Percentiles rank a stretch among this genome's conserved stretches.
These are phyloP conservation scores for Candida andamanensis DNA, from an alignment of 805 yeast species.

Conservation along the genomic window DNA sequence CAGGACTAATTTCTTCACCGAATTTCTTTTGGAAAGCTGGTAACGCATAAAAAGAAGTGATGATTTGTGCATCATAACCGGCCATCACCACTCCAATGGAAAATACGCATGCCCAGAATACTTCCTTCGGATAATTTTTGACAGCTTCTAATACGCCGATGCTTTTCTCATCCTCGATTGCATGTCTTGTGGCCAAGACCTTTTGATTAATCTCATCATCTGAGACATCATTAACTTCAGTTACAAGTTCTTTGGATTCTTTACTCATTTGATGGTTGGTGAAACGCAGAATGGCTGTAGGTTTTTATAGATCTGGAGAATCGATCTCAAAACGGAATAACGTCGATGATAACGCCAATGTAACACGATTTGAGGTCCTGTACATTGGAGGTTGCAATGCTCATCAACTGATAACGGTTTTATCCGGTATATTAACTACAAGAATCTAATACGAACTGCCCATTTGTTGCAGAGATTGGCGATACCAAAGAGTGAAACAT, in stretches of 20 bases:
- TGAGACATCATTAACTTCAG: no score
- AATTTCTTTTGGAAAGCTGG: constrained; percentile 28
- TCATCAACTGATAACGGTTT: no score
- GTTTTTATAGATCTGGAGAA: not conserved
- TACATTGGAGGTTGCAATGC: no score
- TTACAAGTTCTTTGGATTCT: no score
- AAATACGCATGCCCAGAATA: constrained; percentile 39
- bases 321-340: not conserved
- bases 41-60: constrained; percentile 32
- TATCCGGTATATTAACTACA: no score
- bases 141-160: not conserved
- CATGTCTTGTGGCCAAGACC: not conserved
- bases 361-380: no score
- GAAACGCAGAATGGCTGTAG: not conserved
- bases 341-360: not conserved
- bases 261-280: no score
- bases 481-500: no score
- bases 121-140: not conserved
- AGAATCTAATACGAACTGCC: no score
- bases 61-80: constrained; percentile 32
- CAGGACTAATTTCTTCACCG: constrained; percentile 24
- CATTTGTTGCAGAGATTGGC: no score
- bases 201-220: not conserved
- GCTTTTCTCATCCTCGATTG: not conserved
- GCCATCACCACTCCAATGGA: constrained; percentile 38